A percentile compares a stretch with the other conserved stretches of the same genome.
These are phyloP conservation scores for Peniophora sp. DNA, from an alignment of 1,284 basidiomycete genomes.

Conservation along the genomic window DNA sequence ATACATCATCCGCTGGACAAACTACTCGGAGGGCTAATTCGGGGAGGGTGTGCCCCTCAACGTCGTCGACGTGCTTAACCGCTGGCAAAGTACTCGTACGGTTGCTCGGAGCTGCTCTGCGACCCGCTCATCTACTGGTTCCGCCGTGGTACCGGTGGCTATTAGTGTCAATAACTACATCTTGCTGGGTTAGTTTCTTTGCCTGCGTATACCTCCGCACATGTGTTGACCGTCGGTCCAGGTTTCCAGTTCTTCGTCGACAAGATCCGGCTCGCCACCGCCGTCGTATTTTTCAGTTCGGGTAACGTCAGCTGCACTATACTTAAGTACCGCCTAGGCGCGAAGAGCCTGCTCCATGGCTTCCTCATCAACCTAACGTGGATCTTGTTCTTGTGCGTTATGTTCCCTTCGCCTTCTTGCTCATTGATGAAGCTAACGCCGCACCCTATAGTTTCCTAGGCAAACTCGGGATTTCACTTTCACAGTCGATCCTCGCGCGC, in stretches of 20 bases:
- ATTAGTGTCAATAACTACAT: constrained; percentile 33
- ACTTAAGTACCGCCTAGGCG: constrained; percentile 42
- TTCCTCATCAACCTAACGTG: constrained; percentile 37
- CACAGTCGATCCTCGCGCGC: constrained; percentile 42
- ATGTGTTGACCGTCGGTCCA: too few species aligned
- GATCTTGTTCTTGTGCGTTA: constrained; percentile 37
- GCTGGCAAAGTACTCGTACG: constrained; percentile 54
- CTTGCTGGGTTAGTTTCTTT: too few species aligned
- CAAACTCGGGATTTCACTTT: constrained; percentile 40
- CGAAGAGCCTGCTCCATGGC: constrained; percentile 21
- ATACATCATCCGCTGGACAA: constrained; percentile 49
- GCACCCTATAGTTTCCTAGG: constrained; percentile 43
- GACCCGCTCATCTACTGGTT: constrained; percentile 42
- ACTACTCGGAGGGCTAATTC: constrained; percentile 46
- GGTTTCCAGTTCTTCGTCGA: constrained; percentile 40
- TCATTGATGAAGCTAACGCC: constrained; percentile 3
- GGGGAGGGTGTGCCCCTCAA: constrained; percentile 54
- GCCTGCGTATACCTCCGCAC: too few species aligned
- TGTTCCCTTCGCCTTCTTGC: not conserved
- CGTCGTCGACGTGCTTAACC: constrained; percentile 42
- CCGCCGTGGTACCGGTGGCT: constrained; percentile 35
- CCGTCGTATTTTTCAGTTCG: constrained; percentile 42
- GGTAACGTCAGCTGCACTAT: constrained; percentile 40
- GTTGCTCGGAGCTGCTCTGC: constrained; percentile 28
- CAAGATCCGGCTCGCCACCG: constrained; percentile 38